These are phyloP conservation scores for Alternaria panax DNA, from an alignment of 2,329 filamentous ascomycete species.

Conservation along the genomic window DNA sequence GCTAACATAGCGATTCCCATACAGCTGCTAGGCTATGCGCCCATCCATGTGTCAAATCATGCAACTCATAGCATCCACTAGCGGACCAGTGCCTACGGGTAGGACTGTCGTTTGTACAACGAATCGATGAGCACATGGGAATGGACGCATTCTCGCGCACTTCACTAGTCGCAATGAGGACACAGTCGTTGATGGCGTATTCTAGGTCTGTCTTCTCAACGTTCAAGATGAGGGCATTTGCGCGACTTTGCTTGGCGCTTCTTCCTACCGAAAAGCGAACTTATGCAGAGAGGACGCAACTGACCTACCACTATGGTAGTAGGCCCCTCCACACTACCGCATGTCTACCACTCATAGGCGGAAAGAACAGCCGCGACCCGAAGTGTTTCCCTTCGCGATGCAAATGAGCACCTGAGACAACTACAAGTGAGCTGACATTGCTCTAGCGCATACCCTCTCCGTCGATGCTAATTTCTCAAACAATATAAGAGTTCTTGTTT, in stretches of 20 bases:
- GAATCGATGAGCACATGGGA: not conserved
- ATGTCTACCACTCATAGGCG: not conserved
- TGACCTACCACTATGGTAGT: not conserved
- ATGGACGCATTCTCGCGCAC: conserved; percentile 7
- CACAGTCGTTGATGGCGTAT: not conserved
- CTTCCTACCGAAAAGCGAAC: not conserved
- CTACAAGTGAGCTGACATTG: not conserved
- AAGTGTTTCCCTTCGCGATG: not conserved
- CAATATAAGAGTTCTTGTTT: not conserved
- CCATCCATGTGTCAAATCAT: not conserved
- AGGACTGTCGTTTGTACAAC: not conserved
- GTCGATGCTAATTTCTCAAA: not conserved
- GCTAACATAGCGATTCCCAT: not conserved
- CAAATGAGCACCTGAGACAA: not conserved
- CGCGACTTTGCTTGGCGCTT: conserved; percentile 7
- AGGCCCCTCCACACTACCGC: not conserved
- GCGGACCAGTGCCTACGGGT: not conserved
- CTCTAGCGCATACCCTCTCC: not conserved
- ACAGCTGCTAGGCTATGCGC: not conserved
- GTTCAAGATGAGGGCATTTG: conserved; percentile 6
- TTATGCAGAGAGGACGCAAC: not conserved
- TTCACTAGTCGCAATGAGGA: not conserved
- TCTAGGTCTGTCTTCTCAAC: not conserved
- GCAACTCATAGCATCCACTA: not conserved
- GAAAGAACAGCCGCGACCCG: not conserved